Percentiles rank a stretch among this genome's conserved stretches.
phyloP scores from a whole-genome alignment of 2,329 filamentous ascomycete genomes.

The Arthrobotrys megalospora region DNA sequence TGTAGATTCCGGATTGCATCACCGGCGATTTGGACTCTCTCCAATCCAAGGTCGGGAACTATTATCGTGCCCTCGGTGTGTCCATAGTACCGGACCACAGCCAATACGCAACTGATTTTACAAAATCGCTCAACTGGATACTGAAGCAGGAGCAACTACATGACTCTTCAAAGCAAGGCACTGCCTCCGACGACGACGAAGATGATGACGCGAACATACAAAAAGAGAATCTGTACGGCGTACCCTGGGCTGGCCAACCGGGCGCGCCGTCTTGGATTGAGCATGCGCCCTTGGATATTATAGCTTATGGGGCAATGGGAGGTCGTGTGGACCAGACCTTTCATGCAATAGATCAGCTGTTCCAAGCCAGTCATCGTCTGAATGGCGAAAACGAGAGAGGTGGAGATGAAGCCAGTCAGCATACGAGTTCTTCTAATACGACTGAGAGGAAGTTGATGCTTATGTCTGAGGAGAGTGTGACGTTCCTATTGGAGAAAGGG shows the following conservation, averaged over 20 bases:
- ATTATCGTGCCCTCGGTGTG: conserved; percentile 76
- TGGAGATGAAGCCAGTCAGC: conserved; percentile 12
- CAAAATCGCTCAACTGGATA: conserved; percentile 80
- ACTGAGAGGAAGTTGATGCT: conserved; percentile 78
- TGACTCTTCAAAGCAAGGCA: conserved; percentile 12
- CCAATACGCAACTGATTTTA: conserved; percentile 91
- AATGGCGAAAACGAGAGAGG: conserved; percentile 61
- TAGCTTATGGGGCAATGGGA: conserved; percentile 86
- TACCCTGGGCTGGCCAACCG: conserved; percentile 61
- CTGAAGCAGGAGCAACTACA: conserved; percentile 65
- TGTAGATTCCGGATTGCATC: conserved; percentile 77
- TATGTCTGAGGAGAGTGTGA: conserved; percentile 83
- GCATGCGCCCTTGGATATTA: conserved; percentile 73
- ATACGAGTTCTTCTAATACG: conserved; percentile 11
- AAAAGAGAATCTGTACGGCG: neutral
- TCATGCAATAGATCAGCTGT: conserved; percentile 89
- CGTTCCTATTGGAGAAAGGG: conserved; percentile 82
- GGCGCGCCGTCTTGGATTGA: conserved; percentile 62
- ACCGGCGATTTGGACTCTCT: conserved; percentile 95
- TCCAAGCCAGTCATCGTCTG: conserved; percentile 69
- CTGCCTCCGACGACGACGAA: conserved; percentile 28
- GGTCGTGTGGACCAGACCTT: conserved; percentile 94
- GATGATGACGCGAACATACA: conserved; percentile 8
- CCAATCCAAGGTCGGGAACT: conserved; percentile 73
- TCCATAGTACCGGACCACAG: conserved; percentile 80